Evolutionary conservation across 208 protist genomes (phyloP).

Genomic region (Leishmania lainsoni): DNA sequence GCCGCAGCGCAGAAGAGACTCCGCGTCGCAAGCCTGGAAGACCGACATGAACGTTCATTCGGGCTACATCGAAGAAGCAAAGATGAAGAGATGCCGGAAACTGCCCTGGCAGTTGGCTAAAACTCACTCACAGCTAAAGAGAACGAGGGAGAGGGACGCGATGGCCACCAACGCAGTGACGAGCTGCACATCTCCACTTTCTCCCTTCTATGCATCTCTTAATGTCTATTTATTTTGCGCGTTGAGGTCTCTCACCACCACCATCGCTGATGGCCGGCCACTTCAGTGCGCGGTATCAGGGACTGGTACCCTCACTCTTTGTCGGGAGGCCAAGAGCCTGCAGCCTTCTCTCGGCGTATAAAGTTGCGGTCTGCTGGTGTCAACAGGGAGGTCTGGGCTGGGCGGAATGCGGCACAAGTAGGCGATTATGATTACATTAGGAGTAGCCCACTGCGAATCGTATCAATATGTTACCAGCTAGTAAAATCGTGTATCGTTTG

Average conservation of each 20-base stretch:
- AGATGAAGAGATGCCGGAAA: constrained; percentile 6
- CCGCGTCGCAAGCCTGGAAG: constrained; percentile 41
- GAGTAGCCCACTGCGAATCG: background rate
- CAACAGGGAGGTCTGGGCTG: background rate
- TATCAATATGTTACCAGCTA: no score
- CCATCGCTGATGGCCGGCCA: background rate
- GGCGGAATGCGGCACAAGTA: background rate
- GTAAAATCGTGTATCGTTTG: no score
- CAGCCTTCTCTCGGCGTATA: background rate
- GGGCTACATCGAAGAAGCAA: background rate
- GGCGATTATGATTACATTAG: background rate
- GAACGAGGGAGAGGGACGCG: no score
- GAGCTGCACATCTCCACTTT: background rate
- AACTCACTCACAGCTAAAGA: background rate
- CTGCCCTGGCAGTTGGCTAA: background rate
- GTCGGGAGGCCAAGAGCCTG: background rate
- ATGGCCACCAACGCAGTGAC: background rate
- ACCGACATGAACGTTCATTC: constrained; percentile 29
- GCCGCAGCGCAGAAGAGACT: constrained; percentile 6
- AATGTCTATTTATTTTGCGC: background rate
- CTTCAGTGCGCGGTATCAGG: background rate
- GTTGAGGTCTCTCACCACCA: no score
- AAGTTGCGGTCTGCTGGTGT: background rate
- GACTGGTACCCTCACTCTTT: background rate
- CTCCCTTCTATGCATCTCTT: background rate